Percentiles rank a stretch among this genome's conserved stretches.
These are phyloP conservation scores for Botrytis squamosa DNA, from an alignment of 2,329 filamentous ascomycete genomes.

Conservation along the genomic window DNA sequence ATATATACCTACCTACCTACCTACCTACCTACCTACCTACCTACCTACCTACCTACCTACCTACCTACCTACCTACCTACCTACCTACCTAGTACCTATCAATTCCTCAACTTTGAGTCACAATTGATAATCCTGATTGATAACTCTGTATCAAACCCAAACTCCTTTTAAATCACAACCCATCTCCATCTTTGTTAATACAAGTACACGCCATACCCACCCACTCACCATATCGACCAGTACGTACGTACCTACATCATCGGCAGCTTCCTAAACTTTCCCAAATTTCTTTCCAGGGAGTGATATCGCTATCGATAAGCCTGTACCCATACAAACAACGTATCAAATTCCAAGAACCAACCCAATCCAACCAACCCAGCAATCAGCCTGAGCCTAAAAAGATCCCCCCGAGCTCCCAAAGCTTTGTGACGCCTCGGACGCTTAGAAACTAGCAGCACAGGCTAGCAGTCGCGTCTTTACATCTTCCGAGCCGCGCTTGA, in stretches of 20 bases:
- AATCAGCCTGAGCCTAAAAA: neutral
- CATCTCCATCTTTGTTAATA: neutral
- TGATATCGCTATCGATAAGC: constrained; percentile 18
- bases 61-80: neutral
- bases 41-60: neutral
- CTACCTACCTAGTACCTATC: neutral
- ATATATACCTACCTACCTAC: neutral
- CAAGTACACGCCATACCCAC: neutral
- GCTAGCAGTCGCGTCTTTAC: constrained; percentile 9
- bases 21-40: no score
- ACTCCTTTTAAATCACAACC: neutral
- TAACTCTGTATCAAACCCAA: neutral
- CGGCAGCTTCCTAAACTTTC: neutral
- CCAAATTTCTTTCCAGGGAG: neutral
- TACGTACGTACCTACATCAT: neutral
- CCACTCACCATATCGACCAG: neutral
- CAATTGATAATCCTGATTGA: neutral
- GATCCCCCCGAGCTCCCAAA: neutral
- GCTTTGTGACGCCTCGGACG: neutral
- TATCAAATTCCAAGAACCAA: neutral
- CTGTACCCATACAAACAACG: no score
- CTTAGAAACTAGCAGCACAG: constrained; percentile 3
- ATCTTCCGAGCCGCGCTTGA: constrained; percentile 7
- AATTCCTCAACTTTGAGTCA: neutral
- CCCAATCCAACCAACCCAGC: neutral